Percentiles rank a stretch among this genome's conserved stretches.
phyloP scores from a whole-genome alignment of 164 flowering plant species.

The Berberis thunbergii region DNA sequence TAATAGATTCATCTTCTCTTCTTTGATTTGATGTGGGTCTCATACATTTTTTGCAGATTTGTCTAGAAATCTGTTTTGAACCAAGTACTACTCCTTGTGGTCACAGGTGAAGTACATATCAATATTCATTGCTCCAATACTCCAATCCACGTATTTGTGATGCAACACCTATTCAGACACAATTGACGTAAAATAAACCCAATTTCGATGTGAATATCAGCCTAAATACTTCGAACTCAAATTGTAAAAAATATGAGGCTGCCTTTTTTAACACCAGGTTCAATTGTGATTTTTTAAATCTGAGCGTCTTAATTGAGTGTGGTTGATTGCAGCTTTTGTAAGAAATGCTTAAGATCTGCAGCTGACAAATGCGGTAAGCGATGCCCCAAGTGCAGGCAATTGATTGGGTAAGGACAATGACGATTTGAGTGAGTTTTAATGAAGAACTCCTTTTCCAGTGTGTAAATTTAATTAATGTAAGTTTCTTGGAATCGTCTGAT shows the following conservation, averaged over 20 bases:
- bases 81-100: constrained; percentile 96
- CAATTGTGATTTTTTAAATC: too few relatives aligned
- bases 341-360: constrained; percentile 71
- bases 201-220: too few relatives aligned
- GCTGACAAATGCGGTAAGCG: constrained; percentile 84
- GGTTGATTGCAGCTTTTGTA: constrained; percentile 55
- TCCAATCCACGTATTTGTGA: background rate
- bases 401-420: constrained; percentile 43
- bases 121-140: background rate
- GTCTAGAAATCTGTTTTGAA: constrained; percentile 87
- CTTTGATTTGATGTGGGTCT: background rate
- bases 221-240: too few relatives aligned
- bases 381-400: constrained; percentile 90
- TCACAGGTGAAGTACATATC: constrained; percentile 50
- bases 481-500: too few relatives aligned
- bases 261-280: too few relatives aligned
- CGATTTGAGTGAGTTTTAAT: too few relatives aligned
- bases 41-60: constrained; percentile 41
- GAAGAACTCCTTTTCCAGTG: too few relatives aligned
- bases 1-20: background rate
- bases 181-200: too few relatives aligned
- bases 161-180: too few relatives aligned
- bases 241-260: too few relatives aligned
- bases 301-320: too few relatives aligned
- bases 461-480: too few relatives aligned